A percentile compares a stretch with the other conserved stretches of the same genome.
These are phyloP conservation scores for Epichloe aotearoae DNA, from an alignment of 2,329 filamentous ascomycete species.

Conservation along the genomic window DNA sequence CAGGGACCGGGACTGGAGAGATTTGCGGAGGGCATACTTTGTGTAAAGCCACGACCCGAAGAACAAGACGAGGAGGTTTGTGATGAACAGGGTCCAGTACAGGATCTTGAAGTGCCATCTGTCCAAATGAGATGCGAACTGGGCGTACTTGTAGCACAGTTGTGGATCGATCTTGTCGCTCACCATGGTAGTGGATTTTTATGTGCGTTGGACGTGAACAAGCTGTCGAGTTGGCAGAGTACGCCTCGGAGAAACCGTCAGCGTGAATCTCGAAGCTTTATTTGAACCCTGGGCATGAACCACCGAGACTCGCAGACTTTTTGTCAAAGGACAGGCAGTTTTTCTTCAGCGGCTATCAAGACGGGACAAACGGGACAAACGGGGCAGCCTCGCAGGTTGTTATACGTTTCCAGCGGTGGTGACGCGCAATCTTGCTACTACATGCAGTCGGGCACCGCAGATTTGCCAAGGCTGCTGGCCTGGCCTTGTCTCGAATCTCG, in stretches of 20 bases:
- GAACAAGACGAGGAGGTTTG: slow-evolving; percentile 31
- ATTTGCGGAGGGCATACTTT: slow-evolving; percentile 19
- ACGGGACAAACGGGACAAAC: no score
- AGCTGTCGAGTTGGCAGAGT: no score
- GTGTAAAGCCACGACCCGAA: slow-evolving; percentile 28
- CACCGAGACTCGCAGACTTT: neutral
- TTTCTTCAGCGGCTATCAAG: neutral
- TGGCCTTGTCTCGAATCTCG: neutral
- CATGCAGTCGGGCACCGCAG: neutral
- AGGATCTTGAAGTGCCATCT: slow-evolving; percentile 30
- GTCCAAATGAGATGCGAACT: slow-evolving; percentile 29
- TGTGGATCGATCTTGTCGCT: slow-evolving; percentile 11
- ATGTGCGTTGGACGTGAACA: neutral
- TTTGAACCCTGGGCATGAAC: neutral
- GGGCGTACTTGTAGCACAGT: slow-evolving; percentile 27
- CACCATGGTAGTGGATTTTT: neutral
- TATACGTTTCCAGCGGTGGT: neutral
- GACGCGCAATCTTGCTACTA: neutral
- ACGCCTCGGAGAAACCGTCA: no score
- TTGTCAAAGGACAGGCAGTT: neutral
- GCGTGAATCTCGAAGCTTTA: no score
- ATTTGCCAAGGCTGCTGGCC: slow-evolving; percentile 1
- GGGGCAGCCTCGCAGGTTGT: neutral
- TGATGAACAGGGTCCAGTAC: slow-evolving; percentile 33
- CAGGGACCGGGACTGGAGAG: neutral